Evolutionary conservation across 768 basidiomycete genomes (phyloP), one percentile per base, ranked within the genome.

Genomic region (Botryobasidium botryosum): DNA sequence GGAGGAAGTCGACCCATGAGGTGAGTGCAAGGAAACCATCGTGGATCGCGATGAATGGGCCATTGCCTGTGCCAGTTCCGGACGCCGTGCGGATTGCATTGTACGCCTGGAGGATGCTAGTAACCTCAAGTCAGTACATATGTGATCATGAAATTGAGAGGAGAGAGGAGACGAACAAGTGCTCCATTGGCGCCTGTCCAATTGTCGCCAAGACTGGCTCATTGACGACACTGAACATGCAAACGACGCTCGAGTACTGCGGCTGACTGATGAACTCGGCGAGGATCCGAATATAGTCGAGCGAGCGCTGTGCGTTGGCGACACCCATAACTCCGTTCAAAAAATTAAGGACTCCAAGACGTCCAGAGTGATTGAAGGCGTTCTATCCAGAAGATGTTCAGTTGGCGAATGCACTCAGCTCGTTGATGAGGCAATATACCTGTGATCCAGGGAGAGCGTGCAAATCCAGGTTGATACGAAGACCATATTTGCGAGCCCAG

Each of bases 401-500:
- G 20, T 15, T 46, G 21, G 13, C 6, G 7, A 24, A 21, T 40
- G 29, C 15, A 33, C 29, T n/a, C 7, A 40, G 40, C 5, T 28
- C 2, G 25, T n/a, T 29, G 12, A 3, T 33, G 5, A 21, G 23
- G 23, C 48, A 13, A 52, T 54, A 40, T 45, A 68, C 79, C 82
- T 84, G 82, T 37, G 73, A 75, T 33, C 87, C 86, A 25, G 86
- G 85, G 21, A 77, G 66, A 3, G 80, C 69, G 57, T 85, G 82
- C 27, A 86, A 60, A 62, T 91, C 88, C 10, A 91, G 63, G 54
- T 74, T 74, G 44, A 91, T 74, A 24, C 87, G 70, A n/a, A 91
- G 52, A 1, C 87, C 87, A 57, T 91, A 91, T 61, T 94, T 91
- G 40, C 87, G 68, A 12, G 76, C 77, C 88, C 88, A 94, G 2